Conservation (phyloP, 1,284 basidiomycete species). For the Testicularia cyperi region DNA sequence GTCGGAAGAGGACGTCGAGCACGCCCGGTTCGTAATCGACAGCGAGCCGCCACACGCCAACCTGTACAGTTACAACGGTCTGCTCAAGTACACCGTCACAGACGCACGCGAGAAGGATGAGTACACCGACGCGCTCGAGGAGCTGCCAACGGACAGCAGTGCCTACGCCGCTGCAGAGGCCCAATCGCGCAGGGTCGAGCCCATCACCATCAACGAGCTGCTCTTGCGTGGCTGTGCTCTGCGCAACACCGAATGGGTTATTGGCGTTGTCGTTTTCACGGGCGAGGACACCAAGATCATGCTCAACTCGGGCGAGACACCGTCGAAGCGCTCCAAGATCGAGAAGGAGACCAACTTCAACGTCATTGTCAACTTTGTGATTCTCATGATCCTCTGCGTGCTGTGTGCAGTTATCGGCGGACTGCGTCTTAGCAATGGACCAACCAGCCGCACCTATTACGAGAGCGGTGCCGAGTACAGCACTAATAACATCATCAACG, state of each 20-base stretch:
- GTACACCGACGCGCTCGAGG: constrained; percentile 16
- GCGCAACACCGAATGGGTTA: constrained; percentile 92
- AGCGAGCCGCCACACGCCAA: constrained; percentile 92
- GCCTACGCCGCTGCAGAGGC: constrained; percentile 40
- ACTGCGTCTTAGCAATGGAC: constrained; percentile 67
- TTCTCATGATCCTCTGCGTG: constrained; percentile 78
- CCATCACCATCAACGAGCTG: constrained; percentile 84
- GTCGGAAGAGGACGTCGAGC: constrained; percentile 89
- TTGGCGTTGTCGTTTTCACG: constrained; percentile 90
- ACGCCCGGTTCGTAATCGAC: constrained; percentile 81
- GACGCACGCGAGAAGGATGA: constrained; percentile 36
- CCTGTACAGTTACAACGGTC: constrained; percentile 84
- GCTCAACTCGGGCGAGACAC: constrained; percentile 80
- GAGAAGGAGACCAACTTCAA: constrained; percentile 99
- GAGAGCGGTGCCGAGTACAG: constrained; percentile 35
- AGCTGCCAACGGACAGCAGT: constrained; percentile 28
- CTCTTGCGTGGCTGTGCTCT: constrained; percentile 86
- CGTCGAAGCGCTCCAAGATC: constrained; percentile 89
- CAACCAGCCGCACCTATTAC: constrained; percentile 74
- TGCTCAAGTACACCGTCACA: constrained; percentile 69
- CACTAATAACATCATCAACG: constrained; percentile 70
- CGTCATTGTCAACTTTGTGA: constrained; percentile 86
- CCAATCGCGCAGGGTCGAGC: constrained; percentile 59
- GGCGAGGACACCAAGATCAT: constrained; percentile 97
- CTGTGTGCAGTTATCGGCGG: constrained; percentile 74